Conservation (phyloP, 257 asterid genomes). For the Knoxia roxburghii region DNA sequence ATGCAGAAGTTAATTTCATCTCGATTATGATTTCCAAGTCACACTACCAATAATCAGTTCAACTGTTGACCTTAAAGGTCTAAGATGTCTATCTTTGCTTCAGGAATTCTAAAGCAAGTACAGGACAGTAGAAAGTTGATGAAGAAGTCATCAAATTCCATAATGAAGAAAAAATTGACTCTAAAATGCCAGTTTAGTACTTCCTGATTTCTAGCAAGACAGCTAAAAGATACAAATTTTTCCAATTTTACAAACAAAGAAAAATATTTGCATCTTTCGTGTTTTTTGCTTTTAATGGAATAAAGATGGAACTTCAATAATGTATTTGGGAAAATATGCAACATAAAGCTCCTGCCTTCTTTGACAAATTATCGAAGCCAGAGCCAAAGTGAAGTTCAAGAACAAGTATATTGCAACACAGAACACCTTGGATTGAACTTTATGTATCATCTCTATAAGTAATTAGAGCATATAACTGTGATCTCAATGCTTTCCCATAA, state of each 20-base stretch:
- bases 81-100: neutral
- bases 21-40: neutral
- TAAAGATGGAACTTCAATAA: neutral
- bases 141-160: neutral
- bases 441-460: neutral
- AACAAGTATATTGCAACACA: neutral
- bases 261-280: neutral
- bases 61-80: too few species aligned
- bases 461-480: neutral
- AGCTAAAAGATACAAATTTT: neutral
- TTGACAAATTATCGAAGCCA: neutral
- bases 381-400: neutral
- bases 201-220: neutral
- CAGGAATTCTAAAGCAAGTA: neutral
- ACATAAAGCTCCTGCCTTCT: neutral
- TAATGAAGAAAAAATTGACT: neutral
- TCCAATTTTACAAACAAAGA: neutral
- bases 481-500: neutral
- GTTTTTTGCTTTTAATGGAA: neutral
- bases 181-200: neutral
- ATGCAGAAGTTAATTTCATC: slow-evolving; percentile 16
- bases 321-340: neutral
- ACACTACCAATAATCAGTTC: neutral
- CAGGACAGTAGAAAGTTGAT: neutral
- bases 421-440: too few species aligned